Evolutionary conservation across 306 rosid species (phyloP), one percentile per base, ranked within the genome.

Genomic region (Astragalus glycyphyllos): DNA sequence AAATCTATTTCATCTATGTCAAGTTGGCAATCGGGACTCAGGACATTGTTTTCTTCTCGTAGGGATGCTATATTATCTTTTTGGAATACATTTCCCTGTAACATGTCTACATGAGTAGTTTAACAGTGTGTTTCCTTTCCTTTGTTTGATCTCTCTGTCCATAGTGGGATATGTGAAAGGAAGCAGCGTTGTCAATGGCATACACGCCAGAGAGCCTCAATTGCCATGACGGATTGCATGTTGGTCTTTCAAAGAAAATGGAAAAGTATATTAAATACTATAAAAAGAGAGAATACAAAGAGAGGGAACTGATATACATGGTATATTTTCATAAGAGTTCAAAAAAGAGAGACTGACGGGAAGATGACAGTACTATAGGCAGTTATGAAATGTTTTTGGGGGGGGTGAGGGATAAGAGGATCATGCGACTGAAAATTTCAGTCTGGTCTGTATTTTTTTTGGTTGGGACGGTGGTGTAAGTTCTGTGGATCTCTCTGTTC

Each of bases 111-210:
- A 31, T 54, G n/a, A 26, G 50, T 45, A 23, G 55, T 64, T 44
- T 42, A 55, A 44, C 11, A 17, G 44, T 8, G 54, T 7, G 32
- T 44, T 8, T 34, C 47, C 44, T 68, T 38, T 68, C 35, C 38
- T 70, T 29, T 20, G 63, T 46, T 32, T 0, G 9, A 29, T 65
- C 47, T 46, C 15, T 41, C 16, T 9, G 10, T 11, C 38, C 11
- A 48, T 65, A 32, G 31, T 9, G 58, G 71, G 71, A 45, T 45
- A 44, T 46, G 69, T 37, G 40, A 63, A 44, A 63, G 40, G 53
- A 42, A 14, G 53, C 29, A 31, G 71, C 13, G 45, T 14, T 65
- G 45, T 46, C 44, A 65, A 13, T 47, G 59, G 48, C 10, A 1
- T 13, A 35, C 8, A 17, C 31, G 3, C 29, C 10, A 11, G 44